These are phyloP conservation scores for Rostrohypoxylon terebratum DNA, from an alignment of 495 filamentous ascomycete species.

Conservation along the genomic window DNA sequence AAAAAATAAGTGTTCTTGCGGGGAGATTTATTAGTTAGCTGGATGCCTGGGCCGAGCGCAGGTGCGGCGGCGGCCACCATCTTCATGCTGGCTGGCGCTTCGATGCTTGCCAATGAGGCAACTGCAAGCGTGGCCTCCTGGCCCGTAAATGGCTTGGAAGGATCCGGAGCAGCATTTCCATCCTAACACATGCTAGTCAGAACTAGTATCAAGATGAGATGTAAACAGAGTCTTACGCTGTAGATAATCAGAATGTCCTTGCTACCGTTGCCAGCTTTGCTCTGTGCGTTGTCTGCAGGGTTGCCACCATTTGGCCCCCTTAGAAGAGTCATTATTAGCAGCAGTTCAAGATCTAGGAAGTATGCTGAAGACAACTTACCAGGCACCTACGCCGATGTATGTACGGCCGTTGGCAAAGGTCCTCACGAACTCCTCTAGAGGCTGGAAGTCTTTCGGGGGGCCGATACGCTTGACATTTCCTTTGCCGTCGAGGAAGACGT, in stretches of 20 bases:
- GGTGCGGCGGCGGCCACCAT: slow-evolving; percentile 17
- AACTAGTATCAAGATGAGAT: background rate
- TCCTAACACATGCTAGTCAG: slow-evolving; percentile 41
- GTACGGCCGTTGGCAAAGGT: slow-evolving; percentile 57
- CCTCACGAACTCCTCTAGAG: slow-evolving; percentile 53
- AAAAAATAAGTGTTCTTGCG: slow-evolving; percentile 51
- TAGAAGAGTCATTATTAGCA: slow-evolving; percentile 18
- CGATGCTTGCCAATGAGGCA: background rate
- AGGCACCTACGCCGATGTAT: slow-evolving; percentile 59
- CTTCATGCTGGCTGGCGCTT: background rate
- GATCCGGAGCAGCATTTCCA: slow-evolving; percentile 52
- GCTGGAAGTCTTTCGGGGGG: slow-evolving; percentile 53
- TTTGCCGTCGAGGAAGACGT: slow-evolving; percentile 49
- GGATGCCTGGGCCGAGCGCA: slow-evolving; percentile 50
- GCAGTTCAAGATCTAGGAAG: slow-evolving; percentile 7
- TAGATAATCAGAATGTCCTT: slow-evolving; percentile 56
- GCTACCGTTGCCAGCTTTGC: slow-evolving; percentile 52
- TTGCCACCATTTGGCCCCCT: slow-evolving; percentile 45
- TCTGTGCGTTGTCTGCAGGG: slow-evolving; percentile 47
- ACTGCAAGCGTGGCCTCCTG: slow-evolving; percentile 20
- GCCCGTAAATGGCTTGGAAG: slow-evolving; percentile 31
- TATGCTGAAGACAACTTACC: slow-evolving; percentile 41
- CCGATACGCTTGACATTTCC: slow-evolving; percentile 54
- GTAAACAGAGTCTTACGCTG: slow-evolving; percentile 34
- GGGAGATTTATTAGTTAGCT: slow-evolving; percentile 50